phyloP scores from a whole-genome alignment of 2,329 filamentous ascomycete species.

The Myriosclerotinia duriaeana region DNA sequence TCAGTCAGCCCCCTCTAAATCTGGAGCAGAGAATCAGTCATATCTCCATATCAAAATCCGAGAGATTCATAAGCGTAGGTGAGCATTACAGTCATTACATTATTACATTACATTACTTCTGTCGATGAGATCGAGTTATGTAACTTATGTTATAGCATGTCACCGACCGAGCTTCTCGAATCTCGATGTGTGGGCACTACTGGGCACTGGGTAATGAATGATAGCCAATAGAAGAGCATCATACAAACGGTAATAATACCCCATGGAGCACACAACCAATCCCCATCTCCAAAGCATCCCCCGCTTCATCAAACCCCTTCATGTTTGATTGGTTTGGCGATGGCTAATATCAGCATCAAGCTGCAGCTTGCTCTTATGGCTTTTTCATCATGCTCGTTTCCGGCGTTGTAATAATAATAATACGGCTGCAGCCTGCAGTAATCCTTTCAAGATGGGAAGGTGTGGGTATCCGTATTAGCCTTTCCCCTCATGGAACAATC shows the following conservation, averaged over 20 bases:
- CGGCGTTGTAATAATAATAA: conserved; percentile 17
- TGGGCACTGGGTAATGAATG: too few species aligned
- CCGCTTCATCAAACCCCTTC: conserved; percentile 24
- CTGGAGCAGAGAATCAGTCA: not conserved
- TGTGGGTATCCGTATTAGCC: not conserved
- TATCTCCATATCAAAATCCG: conserved; percentile 18
- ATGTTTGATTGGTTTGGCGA: conserved; percentile 33
- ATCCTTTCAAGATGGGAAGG: not conserved
- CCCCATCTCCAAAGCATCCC: conserved; percentile 25
- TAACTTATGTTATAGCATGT: too few species aligned
- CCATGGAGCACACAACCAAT: conserved; percentile 34
- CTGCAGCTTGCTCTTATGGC: conserved; percentile 7
- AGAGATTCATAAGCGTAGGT: conserved; percentile 25
- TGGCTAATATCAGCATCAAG: conserved; percentile 30
- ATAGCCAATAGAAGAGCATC: conserved; percentile 14
- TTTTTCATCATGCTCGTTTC: conserved; percentile 20
- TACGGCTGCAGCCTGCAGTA: conserved; percentile 1
- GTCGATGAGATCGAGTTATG: not conserved
- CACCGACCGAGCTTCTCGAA: not conserved
- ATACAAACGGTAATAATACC: conserved; percentile 18
- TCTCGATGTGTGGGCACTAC: too few species aligned
- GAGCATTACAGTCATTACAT: conserved; percentile 21
- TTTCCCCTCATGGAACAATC: conserved; percentile 3
- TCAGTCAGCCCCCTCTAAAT: conserved; percentile 21
- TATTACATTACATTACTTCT: too few species aligned